Base-by-base conservation (phyloP, 2,329 filamentous ascomycete genomes). In the Pseudogymnoascus sp. region DNA sequence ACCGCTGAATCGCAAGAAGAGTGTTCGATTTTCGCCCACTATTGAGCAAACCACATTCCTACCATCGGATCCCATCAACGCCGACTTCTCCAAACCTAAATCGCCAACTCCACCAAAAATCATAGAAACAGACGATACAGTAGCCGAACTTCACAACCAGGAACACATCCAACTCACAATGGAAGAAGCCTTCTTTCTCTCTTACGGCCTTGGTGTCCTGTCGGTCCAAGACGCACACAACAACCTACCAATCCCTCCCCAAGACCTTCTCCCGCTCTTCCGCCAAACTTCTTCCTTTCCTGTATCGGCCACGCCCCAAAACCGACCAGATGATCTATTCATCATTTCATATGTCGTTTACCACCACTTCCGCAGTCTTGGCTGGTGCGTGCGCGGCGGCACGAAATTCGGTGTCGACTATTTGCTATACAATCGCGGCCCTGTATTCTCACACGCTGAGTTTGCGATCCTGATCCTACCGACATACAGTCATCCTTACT, bases 351-450 rank as follows among this genome's bases (percentile, higher is more conserved):
- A 97, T 71, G 87, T 86, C 11, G 91, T 91, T 16, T 99, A 96
- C 74, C 95, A 99, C 73, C 93, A 99, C 74, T 99, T 96, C 77
- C 88, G 95, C 38, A 96, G 92, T 0, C 81, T 97, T 0, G 95
- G 95, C 23, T 99, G 95, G 93, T 91, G 97, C 1, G 89, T 96
- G 0, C 88, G 96, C 12, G 87, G 90, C 4, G 96, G 95, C 37
- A 88, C 96, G 73, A 99, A 99, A 72, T 99, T 99, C 70, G 91
- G 90, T 21, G 90, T 92, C 8, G 95, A 99, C 75, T 97, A 91
- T 79, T 79, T 99, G n/a, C 83, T 99, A 6, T 99, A 99, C 76
- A 88, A 91, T 63, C 88, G 92, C 18, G 95, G 95, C 0, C 95
- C 95, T 0, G 93, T 95, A 0, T 97, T 99, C 74, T 87, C 91